These are phyloP conservation scores for Desmodesmus armatus DNA, from an alignment of 139 green algal species.

Conservation along the genomic window DNA sequence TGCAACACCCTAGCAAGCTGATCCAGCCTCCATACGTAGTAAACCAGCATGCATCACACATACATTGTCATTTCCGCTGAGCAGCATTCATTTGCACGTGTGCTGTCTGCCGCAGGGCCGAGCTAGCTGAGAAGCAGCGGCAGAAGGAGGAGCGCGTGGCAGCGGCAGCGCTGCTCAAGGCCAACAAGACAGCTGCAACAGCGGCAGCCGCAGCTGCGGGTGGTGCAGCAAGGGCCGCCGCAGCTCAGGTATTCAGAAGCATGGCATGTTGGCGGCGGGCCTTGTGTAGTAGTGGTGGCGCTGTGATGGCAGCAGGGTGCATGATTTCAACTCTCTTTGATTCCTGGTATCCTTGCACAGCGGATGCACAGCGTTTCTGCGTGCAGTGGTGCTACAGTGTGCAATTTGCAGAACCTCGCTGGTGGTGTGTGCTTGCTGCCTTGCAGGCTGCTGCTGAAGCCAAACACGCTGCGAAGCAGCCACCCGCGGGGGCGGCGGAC, in stretches of 20 bases:
- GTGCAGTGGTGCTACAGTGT: neutral
- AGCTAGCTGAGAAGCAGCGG: slow-evolving; percentile 43
- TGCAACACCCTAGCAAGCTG: no score
- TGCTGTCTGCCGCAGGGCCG: neutral
- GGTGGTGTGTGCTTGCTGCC: neutral
- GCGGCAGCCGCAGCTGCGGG: neutral
- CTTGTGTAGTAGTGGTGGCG: neutral
- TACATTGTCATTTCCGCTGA: no score
- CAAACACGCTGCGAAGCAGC: neutral
- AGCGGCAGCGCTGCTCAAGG: slow-evolving; percentile 29
- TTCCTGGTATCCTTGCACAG: neutral
- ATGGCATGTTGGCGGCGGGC: neutral
- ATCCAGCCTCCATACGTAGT: no score
- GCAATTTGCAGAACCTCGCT: neutral
- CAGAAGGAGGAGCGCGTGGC: slow-evolving; percentile 53
- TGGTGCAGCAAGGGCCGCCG: neutral
- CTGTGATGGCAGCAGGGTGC: neutral
- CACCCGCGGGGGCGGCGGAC: neutral
- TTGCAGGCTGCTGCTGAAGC: neutral
- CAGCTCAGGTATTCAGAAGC: no score
- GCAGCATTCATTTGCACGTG: no score
- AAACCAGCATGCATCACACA: no score
- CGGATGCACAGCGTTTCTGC: neutral
- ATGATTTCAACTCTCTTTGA: no score
- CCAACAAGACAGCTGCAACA: neutral